phyloP scores from a whole-genome alignment of 2,329 filamentous ascomycete species.

The Metarhizium album region DNA sequence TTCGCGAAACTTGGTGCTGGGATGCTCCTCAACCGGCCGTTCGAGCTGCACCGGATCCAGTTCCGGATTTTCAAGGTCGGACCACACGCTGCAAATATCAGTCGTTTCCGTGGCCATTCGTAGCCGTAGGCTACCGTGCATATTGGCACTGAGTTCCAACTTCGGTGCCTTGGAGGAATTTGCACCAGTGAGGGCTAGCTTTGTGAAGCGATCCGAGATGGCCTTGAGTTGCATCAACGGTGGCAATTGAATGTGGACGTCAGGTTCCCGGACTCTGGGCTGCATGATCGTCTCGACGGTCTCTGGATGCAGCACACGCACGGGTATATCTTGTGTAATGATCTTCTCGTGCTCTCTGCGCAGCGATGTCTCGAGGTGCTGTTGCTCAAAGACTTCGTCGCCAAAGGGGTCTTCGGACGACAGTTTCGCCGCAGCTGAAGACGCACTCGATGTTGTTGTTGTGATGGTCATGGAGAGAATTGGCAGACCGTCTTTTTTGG shows the following conservation, averaged over 20 bases:
- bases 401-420: conserved; percentile 28
- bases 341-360: conserved; percentile 73
- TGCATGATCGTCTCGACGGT: conserved; percentile 91
- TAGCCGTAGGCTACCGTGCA: conserved; percentile 78
- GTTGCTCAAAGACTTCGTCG: conserved; percentile 33
- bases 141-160: conserved; percentile 82
- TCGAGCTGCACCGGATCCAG: conserved; percentile 69
- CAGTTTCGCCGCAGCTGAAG: conserved; percentile 16
- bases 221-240: conserved; percentile 80
- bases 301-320: conserved; percentile 73
- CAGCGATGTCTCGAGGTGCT: conserved; percentile 45
- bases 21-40: conserved; percentile 65
- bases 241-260: conserved; percentile 87
- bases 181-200: conserved; percentile 52
- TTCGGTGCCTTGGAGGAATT: conserved; percentile 44
- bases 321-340: conserved; percentile 92
- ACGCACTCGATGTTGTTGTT: conserved; percentile 48
- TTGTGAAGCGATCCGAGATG: conserved; percentile 92
- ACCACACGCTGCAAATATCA: conserved; percentile 78
- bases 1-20: conserved; percentile 67
- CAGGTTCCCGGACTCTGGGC: conserved; percentile 78
- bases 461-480: conserved; percentile 85
- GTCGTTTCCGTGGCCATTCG: conserved; percentile 75
- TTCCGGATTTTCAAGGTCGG: conserved; percentile 74
- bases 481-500: conserved; percentile 82